Evolutionary conservation across 306 rosid species (phyloP).

Genomic region (Fragaria nilgerrensis): DNA sequence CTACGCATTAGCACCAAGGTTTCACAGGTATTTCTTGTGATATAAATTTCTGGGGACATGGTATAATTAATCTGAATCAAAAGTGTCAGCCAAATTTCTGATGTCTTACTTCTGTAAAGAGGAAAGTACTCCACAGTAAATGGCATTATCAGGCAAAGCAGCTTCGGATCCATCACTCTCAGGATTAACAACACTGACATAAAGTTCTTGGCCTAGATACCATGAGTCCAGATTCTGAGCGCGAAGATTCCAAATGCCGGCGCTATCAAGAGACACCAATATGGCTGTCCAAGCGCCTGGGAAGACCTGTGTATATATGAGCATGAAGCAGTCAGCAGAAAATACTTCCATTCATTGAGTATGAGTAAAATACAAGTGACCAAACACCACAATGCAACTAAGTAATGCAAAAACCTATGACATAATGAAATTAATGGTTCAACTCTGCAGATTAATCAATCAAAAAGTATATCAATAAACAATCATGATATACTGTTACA

Average conservation of each 20-base stretch:
- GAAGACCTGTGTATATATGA: conserved; percentile 54
- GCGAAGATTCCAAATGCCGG: conserved; percentile 93
- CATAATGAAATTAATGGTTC: neutral
- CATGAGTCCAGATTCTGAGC: conserved; percentile 83
- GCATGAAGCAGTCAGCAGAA: neutral
- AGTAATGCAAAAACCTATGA: neutral
- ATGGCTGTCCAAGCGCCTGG: conserved; percentile 98
- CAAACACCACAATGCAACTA: neutral
- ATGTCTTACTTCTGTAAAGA: conserved; percentile 76
- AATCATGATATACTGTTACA: too few species aligned
- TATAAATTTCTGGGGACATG: neutral
- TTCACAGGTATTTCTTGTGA: neutral
- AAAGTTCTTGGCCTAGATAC: conserved; percentile 88
- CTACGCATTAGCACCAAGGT: neutral
- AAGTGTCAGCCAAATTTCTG: neutral
- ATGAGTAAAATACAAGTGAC: neutral
- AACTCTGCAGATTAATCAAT: neutral
- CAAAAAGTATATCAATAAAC: neutral
- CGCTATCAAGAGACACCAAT: conserved; percentile 77
- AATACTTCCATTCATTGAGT: neutral
- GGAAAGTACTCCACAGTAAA: conserved; percentile 83
- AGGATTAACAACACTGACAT: conserved; percentile 62
- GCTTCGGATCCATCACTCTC: conserved; percentile 50
- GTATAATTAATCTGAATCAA: neutral
- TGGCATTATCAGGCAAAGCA: conserved; percentile 63